Base-by-base conservation (phyloP, 2,329 filamentous ascomycete species). In the Aphanocladium album region DNA sequence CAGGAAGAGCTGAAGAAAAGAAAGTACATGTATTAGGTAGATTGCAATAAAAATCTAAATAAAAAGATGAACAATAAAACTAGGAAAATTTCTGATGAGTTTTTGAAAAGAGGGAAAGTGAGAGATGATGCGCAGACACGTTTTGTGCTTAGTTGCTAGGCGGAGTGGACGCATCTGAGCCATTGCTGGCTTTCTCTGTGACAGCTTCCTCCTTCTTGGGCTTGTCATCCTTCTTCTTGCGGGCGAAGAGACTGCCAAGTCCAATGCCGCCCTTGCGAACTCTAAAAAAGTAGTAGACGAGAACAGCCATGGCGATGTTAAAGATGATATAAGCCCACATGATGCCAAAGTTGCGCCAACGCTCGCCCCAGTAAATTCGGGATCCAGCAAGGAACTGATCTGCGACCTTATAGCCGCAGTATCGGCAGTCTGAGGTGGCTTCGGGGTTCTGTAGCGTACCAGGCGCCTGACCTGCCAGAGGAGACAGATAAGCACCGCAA, bases 281-380 rank as follows among this genome's bases (percentile, higher is more conserved):
- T 16, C 86, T 74, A 67, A 86, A 83, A 21, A 85, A 65, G 71
- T 83, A 91, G 72, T 91, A 91, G 1, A 86, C 72, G 12, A 78
- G 64, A 2, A 89, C 75, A 0, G 87, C 85, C 2, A 80, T 74
- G 43, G 73, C 72, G 43, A 89, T 79, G 66, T 90, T 89, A 71
- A 90, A 88, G 0, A 74, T 62, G 43, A 90, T 80, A 66, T 82
- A 91, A 0, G 77, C 85, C 82, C 86, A 90, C 67, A 90, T 75
- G 45, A 91, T 77, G 1, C 88, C 89, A 61, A 85, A 90, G 68
- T 91, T 89, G 60, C 87, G 78, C 87, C 88, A 90, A 2, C 84
- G 68, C 57, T 87, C 78, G 3, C 62, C 67, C 65, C 81, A 87
- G 23, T 70, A 73, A 45, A 87, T 82, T 9, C 71, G 64, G 1